A percentile compares a stretch with the other conserved stretches of the same genome.
phyloP scores from a whole-genome alignment of 371 early-diverging fungal species.

The Funneliformis caledonium region DNA sequence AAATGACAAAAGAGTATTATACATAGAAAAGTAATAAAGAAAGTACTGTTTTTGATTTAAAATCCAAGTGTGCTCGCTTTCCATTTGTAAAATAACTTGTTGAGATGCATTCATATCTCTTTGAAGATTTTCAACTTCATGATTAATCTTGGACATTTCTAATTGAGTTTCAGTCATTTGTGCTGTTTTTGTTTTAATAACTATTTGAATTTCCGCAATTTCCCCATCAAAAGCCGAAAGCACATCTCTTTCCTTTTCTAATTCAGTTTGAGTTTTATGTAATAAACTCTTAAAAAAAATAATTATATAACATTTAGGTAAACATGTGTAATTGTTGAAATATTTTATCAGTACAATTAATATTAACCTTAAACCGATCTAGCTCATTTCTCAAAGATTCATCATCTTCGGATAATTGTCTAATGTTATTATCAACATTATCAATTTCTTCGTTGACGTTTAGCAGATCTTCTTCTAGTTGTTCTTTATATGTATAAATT shows the following conservation, averaged over 20 bases:
- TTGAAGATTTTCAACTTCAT: slow-evolving; percentile 72
- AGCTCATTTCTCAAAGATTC: slow-evolving; percentile 45
- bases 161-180: slow-evolving; percentile 66
- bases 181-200: slow-evolving; percentile 65
- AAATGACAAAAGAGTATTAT: background rate
- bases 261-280: slow-evolving; percentile 43
- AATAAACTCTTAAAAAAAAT: background rate
- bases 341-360: background rate
- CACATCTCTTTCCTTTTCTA: slow-evolving; percentile 52
- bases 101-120: slow-evolving; percentile 66
- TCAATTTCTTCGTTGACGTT: slow-evolving; percentile 52
- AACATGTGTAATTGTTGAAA: background rate
- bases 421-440: slow-evolving; percentile 46
- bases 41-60: slow-evolving; percentile 81
- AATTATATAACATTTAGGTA: background rate
- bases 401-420: slow-evolving; percentile 12
- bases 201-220: slow-evolving; percentile 63
- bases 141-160: slow-evolving; percentile 70
- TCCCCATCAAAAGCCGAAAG: slow-evolving; percentile 63
- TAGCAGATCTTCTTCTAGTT: slow-evolving; percentile 45
- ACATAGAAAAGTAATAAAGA: background rate
- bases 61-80: slow-evolving; percentile 85
- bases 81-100: slow-evolving; percentile 58
- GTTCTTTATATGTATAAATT: slow-evolving; percentile 38
- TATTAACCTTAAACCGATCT: slow-evolving; percentile 38